Evolutionary conservation across 2,329 filamentous ascomycete genomes (phyloP).

Genomic region (Aspergillus pseudoterreus): DNA sequence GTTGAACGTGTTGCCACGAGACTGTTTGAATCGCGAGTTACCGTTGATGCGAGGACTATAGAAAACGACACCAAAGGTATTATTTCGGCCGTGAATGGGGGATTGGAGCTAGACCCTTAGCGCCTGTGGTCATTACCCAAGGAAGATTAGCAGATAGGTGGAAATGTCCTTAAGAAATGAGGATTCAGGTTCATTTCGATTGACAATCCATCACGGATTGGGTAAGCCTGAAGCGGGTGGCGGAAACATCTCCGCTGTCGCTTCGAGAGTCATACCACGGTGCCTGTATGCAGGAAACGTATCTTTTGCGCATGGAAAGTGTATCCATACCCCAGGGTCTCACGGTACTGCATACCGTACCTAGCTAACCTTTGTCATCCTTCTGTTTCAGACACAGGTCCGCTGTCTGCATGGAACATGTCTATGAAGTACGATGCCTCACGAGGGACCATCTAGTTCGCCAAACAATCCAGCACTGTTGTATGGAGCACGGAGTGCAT

Average conservation of each 20-base stretch:
- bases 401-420: background rate
- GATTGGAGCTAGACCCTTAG: background rate
- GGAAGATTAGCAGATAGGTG: background rate
- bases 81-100: background rate
- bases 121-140: background rate
- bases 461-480: too few species aligned
- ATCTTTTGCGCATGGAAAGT: too few species aligned
- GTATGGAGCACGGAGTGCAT: too few species aligned
- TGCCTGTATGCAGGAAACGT: too few species aligned
- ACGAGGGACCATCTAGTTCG: background rate
- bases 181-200: background rate
- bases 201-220: background rate
- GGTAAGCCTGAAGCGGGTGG: background rate
- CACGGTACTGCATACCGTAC: background rate
- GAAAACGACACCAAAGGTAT: background rate
- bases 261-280: too few species aligned
- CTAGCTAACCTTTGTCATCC: background rate
- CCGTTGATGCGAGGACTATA: too few species aligned
- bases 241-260: background rate
- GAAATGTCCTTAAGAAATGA: background rate
- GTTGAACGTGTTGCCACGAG: too few species aligned
- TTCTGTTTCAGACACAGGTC: background rate
- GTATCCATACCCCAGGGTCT: too few species aligned
- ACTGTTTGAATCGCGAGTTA: too few species aligned
- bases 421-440: background rate